phyloP scores from a whole-genome alignment of 208 protist genomes.

The Leptomonas pyrrhocoris region DNA sequence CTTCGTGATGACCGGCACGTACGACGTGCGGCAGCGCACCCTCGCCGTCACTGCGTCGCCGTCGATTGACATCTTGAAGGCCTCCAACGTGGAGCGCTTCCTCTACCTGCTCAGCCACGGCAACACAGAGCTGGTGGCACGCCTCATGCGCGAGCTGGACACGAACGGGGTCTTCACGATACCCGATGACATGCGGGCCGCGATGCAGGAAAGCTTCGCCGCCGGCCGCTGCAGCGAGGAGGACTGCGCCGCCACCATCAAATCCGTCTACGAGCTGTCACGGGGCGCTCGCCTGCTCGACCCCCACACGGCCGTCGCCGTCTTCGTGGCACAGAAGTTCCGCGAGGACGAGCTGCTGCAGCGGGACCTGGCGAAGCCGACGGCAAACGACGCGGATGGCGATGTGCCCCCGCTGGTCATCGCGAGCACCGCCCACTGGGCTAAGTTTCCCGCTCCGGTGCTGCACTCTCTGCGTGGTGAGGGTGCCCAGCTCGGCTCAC shows the following conservation, averaged over 20 bases:
- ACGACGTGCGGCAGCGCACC: slow-evolving; percentile 69
- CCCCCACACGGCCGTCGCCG: slow-evolving; percentile 86
- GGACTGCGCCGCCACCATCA: slow-evolving; percentile 81
- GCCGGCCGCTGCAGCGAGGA: slow-evolving; percentile 75
- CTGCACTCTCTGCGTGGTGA: slow-evolving; percentile 71
- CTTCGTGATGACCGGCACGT: slow-evolving; percentile 89
- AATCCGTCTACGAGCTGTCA: slow-evolving; percentile 58
- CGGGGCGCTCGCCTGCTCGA: slow-evolving; percentile 67
- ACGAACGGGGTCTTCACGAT: slow-evolving; percentile 63
- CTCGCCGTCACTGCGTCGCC: slow-evolving; percentile 72
- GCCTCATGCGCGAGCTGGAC: slow-evolving; percentile 74
- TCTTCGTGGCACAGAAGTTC: slow-evolving; percentile 69
- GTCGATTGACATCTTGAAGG: slow-evolving; percentile 93
- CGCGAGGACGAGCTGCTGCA: slow-evolving; percentile 40
- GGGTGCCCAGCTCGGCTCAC: slow-evolving; percentile 23
- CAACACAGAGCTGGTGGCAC: slow-evolving; percentile 62
- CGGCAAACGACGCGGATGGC: slow-evolving; percentile 16
- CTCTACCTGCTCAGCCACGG: slow-evolving; percentile 88
- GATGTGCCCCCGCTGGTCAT: slow-evolving; percentile 61
- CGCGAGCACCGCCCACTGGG: slow-evolving; percentile 85
- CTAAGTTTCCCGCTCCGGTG: slow-evolving; percentile 85
- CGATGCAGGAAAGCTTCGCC: slow-evolving; percentile 66
- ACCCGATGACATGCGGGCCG: slow-evolving; percentile 39
- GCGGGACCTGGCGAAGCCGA: slow-evolving; percentile 30
- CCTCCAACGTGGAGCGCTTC: slow-evolving; percentile 97